Conservation (phyloP, 2,329 filamentous ascomycete species). For the Aspergillus sp. region DNA sequence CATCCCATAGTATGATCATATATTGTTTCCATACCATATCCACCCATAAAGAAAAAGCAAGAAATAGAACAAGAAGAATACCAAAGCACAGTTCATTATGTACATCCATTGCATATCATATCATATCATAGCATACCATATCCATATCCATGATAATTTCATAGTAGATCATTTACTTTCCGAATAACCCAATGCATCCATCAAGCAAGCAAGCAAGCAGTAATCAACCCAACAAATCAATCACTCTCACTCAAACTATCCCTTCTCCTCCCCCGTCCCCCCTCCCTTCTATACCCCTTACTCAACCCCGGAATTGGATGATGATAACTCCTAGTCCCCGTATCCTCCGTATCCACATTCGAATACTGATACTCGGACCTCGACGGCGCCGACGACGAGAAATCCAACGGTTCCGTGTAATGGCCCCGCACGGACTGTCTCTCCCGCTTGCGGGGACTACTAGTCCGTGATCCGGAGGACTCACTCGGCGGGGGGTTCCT, state of each 20-base stretch:
- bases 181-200: too few species aligned
- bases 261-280: conserved; percentile 44
- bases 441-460: conserved; percentile 40
- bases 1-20: too few species aligned
- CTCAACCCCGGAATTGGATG: conserved; percentile 59
- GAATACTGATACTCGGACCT: conserved; percentile 45
- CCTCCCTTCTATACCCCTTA: conserved; percentile 44
- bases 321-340: conserved; percentile 57
- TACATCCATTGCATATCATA: neutral
- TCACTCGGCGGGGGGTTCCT: conserved; percentile 23
- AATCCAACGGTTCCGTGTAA: conserved; percentile 48
- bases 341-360: conserved; percentile 44
- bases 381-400: conserved; percentile 41
- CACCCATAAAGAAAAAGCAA: too few species aligned
- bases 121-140: neutral
- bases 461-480: conserved; percentile 33
- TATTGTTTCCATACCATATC: too few species aligned
- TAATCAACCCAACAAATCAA: conserved; percentile 7
- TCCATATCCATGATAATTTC: neutral
- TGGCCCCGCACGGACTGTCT: conserved; percentile 39
- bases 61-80: neutral
- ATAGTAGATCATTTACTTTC: conserved; percentile 10
- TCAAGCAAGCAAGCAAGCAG: too few species aligned
- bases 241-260: conserved; percentile 60
- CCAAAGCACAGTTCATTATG: neutral